A percentile compares a stretch with the other conserved stretches of the same genome.
These are phyloP conservation scores for Acrocalymma vagum DNA, from an alignment of 2,329 filamentous ascomycete species.

Conservation along the genomic window DNA sequence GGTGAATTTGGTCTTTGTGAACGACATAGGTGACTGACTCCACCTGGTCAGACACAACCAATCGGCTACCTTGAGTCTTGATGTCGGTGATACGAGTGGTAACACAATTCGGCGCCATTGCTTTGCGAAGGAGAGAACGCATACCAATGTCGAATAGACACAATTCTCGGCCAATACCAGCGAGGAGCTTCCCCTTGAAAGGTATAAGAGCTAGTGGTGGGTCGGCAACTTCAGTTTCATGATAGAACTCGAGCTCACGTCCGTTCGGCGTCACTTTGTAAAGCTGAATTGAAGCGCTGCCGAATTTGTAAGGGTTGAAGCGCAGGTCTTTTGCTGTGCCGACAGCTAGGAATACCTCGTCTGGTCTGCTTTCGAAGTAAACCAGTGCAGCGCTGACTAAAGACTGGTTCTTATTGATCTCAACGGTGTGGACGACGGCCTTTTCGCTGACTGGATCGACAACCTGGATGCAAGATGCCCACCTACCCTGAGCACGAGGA, in stretches of 20 bases:
- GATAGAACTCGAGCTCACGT: constrained; percentile 89
- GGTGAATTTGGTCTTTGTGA: constrained; percentile 79
- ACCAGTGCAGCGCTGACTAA: constrained; percentile 87
- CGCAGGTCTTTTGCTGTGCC: constrained; percentile 93
- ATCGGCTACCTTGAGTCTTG: constrained; percentile 88
- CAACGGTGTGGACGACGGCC: constrained; percentile 76
- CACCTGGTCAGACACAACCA: constrained; percentile 90
- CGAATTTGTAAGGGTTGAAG: constrained; percentile 74
- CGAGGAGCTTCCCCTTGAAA: constrained; percentile 89
- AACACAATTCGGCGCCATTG: constrained; percentile 76
- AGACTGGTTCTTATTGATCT: constrained; percentile 89
- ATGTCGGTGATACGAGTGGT: constrained; percentile 87
- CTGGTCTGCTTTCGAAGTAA: constrained; percentile 80
- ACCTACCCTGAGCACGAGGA: constrained; percentile 81
- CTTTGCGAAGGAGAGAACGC: constrained; percentile 90
- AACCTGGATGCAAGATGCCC: constrained; percentile 95
- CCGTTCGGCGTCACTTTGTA: constrained; percentile 90
- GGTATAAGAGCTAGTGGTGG: constrained; percentile 88
- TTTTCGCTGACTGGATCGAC: constrained; percentile 81
- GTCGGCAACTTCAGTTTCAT: constrained; percentile 92
- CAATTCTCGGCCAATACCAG: constrained; percentile 84
- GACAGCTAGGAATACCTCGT: constrained; percentile 91
- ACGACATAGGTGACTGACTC: constrained; percentile 92
- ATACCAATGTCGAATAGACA: constrained; percentile 93
- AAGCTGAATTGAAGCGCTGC: constrained; percentile 86